phyloP scores from a whole-genome alignment of 768 basidiomycete species.

The Termitomyces sp. region DNA sequence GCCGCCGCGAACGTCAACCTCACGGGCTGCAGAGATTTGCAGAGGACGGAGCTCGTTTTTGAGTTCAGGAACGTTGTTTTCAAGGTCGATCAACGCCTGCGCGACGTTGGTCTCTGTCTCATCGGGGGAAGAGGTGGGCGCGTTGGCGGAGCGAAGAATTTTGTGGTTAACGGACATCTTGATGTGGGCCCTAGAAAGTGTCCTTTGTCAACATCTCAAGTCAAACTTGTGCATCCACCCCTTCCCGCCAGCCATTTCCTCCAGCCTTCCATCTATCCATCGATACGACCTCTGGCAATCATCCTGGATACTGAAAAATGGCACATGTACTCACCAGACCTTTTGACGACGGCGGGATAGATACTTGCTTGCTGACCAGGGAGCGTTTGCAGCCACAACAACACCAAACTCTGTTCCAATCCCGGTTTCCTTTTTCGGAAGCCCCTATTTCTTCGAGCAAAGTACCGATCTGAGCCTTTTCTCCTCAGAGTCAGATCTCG shows the following conservation, averaged over 20 bases:
- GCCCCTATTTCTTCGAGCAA: conserved; percentile 3
- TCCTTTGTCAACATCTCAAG: conserved; percentile 45
- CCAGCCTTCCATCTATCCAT: conserved; percentile 19
- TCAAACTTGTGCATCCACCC: conserved; percentile 49
- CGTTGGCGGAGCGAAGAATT: conserved; percentile 95
- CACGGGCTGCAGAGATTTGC: conserved; percentile 97
- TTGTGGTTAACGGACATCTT: conserved; percentile 80
- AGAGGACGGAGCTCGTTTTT: conserved; percentile 93
- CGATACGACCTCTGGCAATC: conserved; percentile 18
- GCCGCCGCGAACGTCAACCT: conserved; percentile 98
- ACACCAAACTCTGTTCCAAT: conserved; percentile 16
- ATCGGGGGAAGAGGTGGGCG: conserved; percentile 83
- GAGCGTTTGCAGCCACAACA: conserved; percentile 28
- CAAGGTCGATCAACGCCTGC: conserved; percentile 95
- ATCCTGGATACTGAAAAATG: conserved; percentile 22
- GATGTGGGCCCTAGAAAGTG: conserved; percentile 31
- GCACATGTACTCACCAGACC: conserved; percentile 59
- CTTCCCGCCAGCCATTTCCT: conserved; percentile 25
- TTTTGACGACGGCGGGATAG: conserved; percentile 49
- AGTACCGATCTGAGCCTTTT: neutral
- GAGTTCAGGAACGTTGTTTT: conserved; percentile 97
- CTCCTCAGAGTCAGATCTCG: neutral
- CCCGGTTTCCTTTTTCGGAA: conserved; percentile 16
- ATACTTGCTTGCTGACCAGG: conserved; percentile 28
- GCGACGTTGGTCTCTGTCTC: conserved; percentile 90